Conservation (phyloP, 495 filamentous ascomycete genomes). For the Xylaria nigripes region DNA sequence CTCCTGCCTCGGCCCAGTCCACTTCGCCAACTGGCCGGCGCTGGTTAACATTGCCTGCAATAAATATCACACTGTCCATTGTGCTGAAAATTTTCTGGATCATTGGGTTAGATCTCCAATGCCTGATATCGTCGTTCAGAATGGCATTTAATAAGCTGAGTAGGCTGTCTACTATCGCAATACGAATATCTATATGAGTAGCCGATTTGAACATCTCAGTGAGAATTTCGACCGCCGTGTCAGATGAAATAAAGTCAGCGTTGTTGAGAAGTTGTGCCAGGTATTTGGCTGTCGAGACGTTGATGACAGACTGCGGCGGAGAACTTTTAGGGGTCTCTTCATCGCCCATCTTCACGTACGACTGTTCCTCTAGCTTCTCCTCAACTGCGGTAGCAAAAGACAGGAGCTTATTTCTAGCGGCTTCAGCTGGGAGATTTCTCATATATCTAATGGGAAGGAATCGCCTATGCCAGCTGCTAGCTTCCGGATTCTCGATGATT, state of each 20-base stretch:
- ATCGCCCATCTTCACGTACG: slow-evolving; percentile 12
- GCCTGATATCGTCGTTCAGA: not conserved
- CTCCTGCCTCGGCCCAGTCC: slow-evolving; percentile 20
- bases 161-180: slow-evolving; percentile 21
- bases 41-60: slow-evolving; percentile 25
- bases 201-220: slow-evolving; percentile 18
- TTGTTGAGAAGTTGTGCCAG: slow-evolving; percentile 29
- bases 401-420: slow-evolving; percentile 17
- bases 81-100: slow-evolving; percentile 17
- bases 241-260: slow-evolving; percentile 23
- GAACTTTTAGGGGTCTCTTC: slow-evolving; percentile 6
- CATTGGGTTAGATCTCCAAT: slow-evolving; percentile 14
- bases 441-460: slow-evolving; percentile 20
- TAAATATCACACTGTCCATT: slow-evolving; percentile 20
- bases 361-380: slow-evolving; percentile 21
- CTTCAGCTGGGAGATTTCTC: slow-evolving; percentile 16
- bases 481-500: slow-evolving; percentile 27
- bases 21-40: slow-evolving; percentile 11
- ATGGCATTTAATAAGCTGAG: slow-evolving; percentile 19
- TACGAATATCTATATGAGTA: slow-evolving; percentile 25
- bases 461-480: slow-evolving; percentile 30
- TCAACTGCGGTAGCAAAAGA: slow-evolving; percentile 21
- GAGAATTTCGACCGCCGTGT: slow-evolving; percentile 21
- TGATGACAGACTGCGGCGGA: slow-evolving; percentile 18
- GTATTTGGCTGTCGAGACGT: slow-evolving; percentile 32